Conservation (phyloP, 1,284 basidiomycete species). For the Quambalaria eucalypti region DNA sequence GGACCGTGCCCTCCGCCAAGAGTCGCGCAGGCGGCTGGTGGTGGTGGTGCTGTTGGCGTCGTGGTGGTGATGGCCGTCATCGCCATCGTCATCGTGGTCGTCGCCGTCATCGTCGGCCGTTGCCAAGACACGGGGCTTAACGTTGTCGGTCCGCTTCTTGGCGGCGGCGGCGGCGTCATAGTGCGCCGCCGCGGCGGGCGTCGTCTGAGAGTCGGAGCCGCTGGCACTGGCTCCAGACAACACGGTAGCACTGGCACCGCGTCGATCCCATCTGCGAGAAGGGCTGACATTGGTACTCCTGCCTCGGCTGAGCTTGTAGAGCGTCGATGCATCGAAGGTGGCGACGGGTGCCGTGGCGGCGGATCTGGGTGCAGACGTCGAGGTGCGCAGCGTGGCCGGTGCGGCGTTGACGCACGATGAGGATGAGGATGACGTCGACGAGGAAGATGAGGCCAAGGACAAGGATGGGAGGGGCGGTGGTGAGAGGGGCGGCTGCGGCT, state of each 20-base stretch:
- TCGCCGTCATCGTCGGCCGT: too few relatives aligned
- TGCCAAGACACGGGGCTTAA: too few relatives aligned
- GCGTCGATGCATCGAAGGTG: conserved; percentile 12
- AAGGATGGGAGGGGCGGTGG: too few relatives aligned
- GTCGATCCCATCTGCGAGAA: conserved; percentile 24
- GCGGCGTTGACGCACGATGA: conserved; percentile 12
- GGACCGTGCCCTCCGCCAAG: too few relatives aligned
- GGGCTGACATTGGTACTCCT: conserved; percentile 26
- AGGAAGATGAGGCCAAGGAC: not conserved
- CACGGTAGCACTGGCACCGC: conserved; percentile 23
- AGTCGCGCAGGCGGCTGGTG: too few relatives aligned
- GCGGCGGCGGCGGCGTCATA: too few relatives aligned
- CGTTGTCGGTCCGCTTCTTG: too few relatives aligned
- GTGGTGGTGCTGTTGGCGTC: too few relatives aligned
- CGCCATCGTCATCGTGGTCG: too few relatives aligned
- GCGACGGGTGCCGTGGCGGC: conserved; percentile 8
- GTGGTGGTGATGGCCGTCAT: too few relatives aligned
- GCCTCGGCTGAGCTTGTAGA: conserved; percentile 25
- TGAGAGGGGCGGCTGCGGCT: too few relatives aligned
- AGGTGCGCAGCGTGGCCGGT: conserved; percentile 12
- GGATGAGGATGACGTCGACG: not conserved
- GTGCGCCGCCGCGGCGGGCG: not conserved
- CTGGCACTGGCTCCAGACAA: conserved; percentile 19
- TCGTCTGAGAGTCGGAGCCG: not conserved
- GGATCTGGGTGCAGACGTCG: conserved; percentile 15